Percentiles rank a stretch among this genome's conserved stretches.
Evolutionary conservation across 1,284 basidiomycete genomes (phyloP).

Genomic region (Leucoagaricus sp.): DNA sequence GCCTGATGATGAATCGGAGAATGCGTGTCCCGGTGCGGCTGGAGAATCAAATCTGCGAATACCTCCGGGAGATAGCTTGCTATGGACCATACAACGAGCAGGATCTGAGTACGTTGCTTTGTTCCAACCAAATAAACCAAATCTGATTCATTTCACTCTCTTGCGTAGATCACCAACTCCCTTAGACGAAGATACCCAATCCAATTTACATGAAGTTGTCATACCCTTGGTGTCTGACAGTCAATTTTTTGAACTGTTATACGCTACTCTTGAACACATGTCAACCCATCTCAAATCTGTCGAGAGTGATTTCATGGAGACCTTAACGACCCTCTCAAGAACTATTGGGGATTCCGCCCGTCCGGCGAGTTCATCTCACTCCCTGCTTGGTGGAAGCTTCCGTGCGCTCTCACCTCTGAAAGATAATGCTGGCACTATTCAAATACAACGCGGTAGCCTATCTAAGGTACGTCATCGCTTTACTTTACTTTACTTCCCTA

Average conservation of each 20-base stretch:
- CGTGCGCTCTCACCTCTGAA: conserved; percentile 46
- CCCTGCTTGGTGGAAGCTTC: conserved; percentile 31
- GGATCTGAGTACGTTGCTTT: background rate
- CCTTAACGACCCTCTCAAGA: conserved; percentile 61
- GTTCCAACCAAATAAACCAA: no score
- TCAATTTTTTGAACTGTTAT: conserved; percentile 82
- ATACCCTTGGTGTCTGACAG: conserved; percentile 84
- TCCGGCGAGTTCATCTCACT: conserved; percentile 49
- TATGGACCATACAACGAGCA: conserved; percentile 21
- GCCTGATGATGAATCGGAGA: conserved; percentile 9
- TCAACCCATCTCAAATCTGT: conserved; percentile 66
- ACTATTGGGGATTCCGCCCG: conserved; percentile 62
- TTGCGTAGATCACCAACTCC: background rate
- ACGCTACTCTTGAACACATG: conserved; percentile 70
- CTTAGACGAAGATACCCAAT: background rate
- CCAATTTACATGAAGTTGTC: conserved; percentile 56
- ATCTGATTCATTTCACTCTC: background rate
- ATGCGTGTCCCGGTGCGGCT: background rate
- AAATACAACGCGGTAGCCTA: conserved; percentile 25
- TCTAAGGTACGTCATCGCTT: conserved; percentile 33
- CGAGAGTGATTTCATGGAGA: conserved; percentile 62
- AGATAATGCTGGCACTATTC: conserved; percentile 42
- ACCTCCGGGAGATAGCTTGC: conserved; percentile 16
- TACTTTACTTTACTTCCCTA: conserved; percentile 18
- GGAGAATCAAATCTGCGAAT: background rate